Evolutionary conservation across 2,329 filamentous ascomycete species (phyloP).

Genomic region (Fusarium sp.): DNA sequence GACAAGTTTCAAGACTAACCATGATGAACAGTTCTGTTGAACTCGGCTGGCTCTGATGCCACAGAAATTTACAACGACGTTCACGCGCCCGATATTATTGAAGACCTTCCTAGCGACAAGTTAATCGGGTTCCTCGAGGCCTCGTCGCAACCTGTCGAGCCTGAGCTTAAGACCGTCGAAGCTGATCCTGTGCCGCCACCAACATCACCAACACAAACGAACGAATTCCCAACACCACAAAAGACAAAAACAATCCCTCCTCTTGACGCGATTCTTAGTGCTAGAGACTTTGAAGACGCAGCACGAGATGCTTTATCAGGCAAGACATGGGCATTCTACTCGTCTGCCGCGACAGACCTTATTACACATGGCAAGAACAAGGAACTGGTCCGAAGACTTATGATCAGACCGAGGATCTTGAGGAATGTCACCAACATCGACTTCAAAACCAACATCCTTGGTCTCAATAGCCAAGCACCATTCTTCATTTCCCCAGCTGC

Average conservation of each 20-base stretch:
- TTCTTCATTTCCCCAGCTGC: conserved; percentile 74
- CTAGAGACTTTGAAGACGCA: conserved; percentile 66
- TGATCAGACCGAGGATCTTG: conserved; percentile 69
- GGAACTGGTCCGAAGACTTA: conserved; percentile 65
- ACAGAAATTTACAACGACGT: conserved; percentile 63
- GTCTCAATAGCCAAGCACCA: conserved; percentile 62
- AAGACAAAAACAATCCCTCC: neutral
- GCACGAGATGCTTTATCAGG: conserved; percentile 65
- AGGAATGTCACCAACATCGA: conserved; percentile 65
- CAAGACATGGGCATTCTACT: conserved; percentile 77
- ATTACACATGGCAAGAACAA: conserved; percentile 68
- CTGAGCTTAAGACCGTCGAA: neutral
- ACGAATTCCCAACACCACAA: neutral
- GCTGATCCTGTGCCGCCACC: conserved; percentile 1
- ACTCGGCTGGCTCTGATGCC: conserved; percentile 65
- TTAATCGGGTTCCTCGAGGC: conserved; percentile 61
- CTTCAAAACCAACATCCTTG: conserved; percentile 66
- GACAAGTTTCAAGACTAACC: neutral
- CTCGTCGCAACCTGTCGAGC: neutral
- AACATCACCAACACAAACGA: neutral
- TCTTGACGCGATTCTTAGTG: conserved; percentile 7
- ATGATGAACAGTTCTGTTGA: conserved; percentile 56
- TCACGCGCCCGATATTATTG: conserved; percentile 58
- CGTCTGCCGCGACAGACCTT: conserved; percentile 71
- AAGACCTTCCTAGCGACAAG: conserved; percentile 57